A percentile compares a stretch with the other conserved stretches of the same genome.
Evolutionary conservation across 1,284 basidiomycete species (phyloP).

Genomic region (Termitomyces sp.): DNA sequence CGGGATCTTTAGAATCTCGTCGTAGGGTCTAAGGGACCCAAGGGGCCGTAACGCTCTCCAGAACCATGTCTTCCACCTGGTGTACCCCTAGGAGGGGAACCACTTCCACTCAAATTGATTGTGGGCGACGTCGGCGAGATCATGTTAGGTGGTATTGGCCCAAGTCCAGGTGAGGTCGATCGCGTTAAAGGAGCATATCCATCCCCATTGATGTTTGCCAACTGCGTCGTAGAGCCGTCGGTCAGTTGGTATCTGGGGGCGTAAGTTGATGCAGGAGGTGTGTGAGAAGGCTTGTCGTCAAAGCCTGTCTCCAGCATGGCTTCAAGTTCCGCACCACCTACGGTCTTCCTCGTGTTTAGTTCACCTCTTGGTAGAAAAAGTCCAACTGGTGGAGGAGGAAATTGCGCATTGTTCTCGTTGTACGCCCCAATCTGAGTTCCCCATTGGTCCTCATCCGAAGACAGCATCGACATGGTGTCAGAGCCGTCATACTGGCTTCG

Average conservation of each 20-base stretch:
- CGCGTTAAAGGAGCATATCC: constrained; percentile 55
- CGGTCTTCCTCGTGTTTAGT: constrained; percentile 52
- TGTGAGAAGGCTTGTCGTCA: constrained; percentile 52
- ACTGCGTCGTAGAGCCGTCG: constrained; percentile 45
- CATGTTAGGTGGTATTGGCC: constrained; percentile 29
- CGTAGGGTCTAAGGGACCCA: constrained; percentile 71
- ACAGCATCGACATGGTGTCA: constrained; percentile 72
- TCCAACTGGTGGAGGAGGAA: constrained; percentile 79
- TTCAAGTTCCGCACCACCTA: constrained; percentile 76
- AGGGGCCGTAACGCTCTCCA: constrained; percentile 60
- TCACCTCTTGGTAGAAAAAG: constrained; percentile 45
- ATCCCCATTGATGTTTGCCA: constrained; percentile 37
- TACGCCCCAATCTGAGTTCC: constrained; percentile 82
- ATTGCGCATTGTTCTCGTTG: constrained; percentile 77
- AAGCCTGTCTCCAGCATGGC: constrained; percentile 88
- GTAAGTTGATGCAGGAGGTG: constrained; percentile 37
- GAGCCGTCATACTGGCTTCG: constrained; percentile 67
- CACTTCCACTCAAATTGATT: constrained; percentile 23
- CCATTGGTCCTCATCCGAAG: constrained; percentile 94
- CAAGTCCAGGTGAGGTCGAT: constrained; percentile 40
- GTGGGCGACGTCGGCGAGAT: constrained; percentile 47
- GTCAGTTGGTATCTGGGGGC: constrained; percentile 57
- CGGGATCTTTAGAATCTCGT: constrained; percentile 37
- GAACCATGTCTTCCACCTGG: constrained; percentile 37
- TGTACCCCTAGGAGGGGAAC: constrained; percentile 17